Evolutionary conservation across 169 alveolate species (phyloP), one percentile per base, ranked within the genome.

Genomic region (Prorocentrum cordatum): DNA sequence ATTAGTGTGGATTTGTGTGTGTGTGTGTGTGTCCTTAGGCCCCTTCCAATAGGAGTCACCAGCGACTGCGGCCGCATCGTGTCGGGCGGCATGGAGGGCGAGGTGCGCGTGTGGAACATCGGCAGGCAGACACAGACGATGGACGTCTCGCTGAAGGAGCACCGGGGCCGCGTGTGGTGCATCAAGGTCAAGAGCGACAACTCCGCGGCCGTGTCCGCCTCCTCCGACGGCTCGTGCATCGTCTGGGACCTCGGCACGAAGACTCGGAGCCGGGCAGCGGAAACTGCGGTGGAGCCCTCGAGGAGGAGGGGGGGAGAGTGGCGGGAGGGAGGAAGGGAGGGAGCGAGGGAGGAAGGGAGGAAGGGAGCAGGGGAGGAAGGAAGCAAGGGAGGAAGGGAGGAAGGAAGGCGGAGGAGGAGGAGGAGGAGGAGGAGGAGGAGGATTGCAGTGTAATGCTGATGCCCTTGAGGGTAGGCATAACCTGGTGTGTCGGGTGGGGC

Each of bases 141-240:
- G 98, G 96, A 95, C 61, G 95, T 96, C 12, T 94, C 96, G 18
- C 79, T 95, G 92, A 95, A 95, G 93, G 97, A 94, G 86, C 97
- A 94, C 82, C 93, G 97, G 70, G 96, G 95, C n/a, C 92, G 96
- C 68, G 96, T 94, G 24, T 94, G 96, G 93, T 93, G 94, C 87
- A 93, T 95, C 66, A 59, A 71, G 73, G 36, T 88, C 79, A 82
- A 83, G 68, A 27, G 39, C 67, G 92, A 88, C 36, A 83, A 88
- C 61, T 22, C 16, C 31, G 94, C 94, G 93, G 98, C 97, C 29
- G 96, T 95, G 26, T 86, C 96, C 20, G 97, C 98, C n/a, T 94
- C 97, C 26, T 95, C 96, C 32, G 98, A 96, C 83, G 98, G 98
- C 35, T 94, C 97, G 33, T 94, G 97, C 92, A 96, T 95, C 62